Conservation (phyloP, 2,329 filamentous ascomycete genomes). For the Penicillium expansum region DNA sequence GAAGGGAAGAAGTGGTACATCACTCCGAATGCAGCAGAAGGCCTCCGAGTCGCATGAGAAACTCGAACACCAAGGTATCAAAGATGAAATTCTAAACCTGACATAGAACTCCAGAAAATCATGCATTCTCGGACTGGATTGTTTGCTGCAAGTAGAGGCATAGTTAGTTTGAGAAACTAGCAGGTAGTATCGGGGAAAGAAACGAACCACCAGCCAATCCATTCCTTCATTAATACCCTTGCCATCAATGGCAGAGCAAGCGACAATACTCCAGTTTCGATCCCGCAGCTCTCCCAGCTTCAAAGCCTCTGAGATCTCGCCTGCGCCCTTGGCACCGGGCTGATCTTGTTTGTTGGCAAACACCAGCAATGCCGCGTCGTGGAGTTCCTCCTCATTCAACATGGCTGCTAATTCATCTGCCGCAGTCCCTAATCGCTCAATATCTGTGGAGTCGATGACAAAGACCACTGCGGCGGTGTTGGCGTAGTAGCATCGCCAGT, state of each 20-base stretch:
- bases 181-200: slow-evolving; percentile 13
- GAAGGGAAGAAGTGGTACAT: slow-evolving; percentile 24
- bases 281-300: slow-evolving; percentile 87
- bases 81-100: slow-evolving; percentile 32
- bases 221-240: slow-evolving; percentile 94
- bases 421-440: slow-evolving; percentile 88
- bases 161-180: not conserved
- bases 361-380: slow-evolving; percentile 85
- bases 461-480: slow-evolving; percentile 99
- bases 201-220: slow-evolving; percentile 91
- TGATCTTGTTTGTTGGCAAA: slow-evolving; percentile 99
- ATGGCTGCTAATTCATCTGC: slow-evolving; percentile 90
- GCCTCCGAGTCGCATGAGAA: slow-evolving; percentile 13
- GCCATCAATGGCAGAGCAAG: slow-evolving; percentile 93
- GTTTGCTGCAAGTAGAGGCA: slow-evolving; percentile 36
- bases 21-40: slow-evolving; percentile 25
- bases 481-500: slow-evolving; percentile 99
- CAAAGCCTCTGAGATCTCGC: slow-evolving; percentile 92
- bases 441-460: slow-evolving; percentile 97
- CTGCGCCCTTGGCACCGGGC: slow-evolving; percentile 91
- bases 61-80: slow-evolving; percentile 26
- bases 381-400: slow-evolving; percentile 94
- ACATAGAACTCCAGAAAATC: slow-evolving; percentile 31
- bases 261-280: slow-evolving; percentile 98
- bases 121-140: slow-evolving; percentile 45